phyloP scores from a whole-genome alignment of 805 yeast species.

The Metschnikowia kofuensis region DNA sequence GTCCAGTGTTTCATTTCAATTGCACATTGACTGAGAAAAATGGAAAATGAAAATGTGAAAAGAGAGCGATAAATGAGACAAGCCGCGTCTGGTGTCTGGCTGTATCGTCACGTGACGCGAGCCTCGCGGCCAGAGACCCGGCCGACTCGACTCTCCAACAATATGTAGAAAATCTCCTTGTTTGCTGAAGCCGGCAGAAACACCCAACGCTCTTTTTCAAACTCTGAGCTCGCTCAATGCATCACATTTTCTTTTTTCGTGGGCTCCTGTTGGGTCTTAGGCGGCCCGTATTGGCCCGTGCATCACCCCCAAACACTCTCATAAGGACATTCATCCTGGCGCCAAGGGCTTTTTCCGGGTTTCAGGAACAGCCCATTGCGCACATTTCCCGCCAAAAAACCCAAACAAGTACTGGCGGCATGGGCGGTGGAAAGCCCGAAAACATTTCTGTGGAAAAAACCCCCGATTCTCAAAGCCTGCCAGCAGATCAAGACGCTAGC shows the following conservation, averaged over 20 bases:
- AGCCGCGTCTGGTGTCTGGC: too few species aligned
- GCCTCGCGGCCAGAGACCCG: too few species aligned
- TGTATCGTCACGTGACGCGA: too few species aligned
- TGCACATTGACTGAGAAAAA: too few species aligned
- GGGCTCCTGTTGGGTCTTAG: background rate
- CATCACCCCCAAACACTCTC: background rate
- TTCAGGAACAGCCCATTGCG: constrained; percentile 13
- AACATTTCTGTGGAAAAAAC: background rate
- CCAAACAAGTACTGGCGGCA: background rate
- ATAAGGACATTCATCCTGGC: constrained; percentile 2
- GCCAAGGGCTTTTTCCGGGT: constrained; percentile 1
- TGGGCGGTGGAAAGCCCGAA: background rate
- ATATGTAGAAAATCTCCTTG: too few species aligned
- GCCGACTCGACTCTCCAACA: too few species aligned
- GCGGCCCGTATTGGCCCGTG: background rate
- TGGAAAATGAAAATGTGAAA: too few species aligned
- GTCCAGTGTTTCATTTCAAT: too few species aligned
- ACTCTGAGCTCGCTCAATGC: background rate
- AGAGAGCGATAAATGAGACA: too few species aligned
- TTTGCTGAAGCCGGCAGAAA: too few species aligned
- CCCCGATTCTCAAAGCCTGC: background rate
- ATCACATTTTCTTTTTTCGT: background rate
- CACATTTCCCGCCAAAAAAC: background rate
- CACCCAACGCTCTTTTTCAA: background rate
- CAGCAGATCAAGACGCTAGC: background rate